phyloP scores from a whole-genome alignment of 495 filamentous ascomycete species.

The Hyaloscypha bicolor region DNA sequence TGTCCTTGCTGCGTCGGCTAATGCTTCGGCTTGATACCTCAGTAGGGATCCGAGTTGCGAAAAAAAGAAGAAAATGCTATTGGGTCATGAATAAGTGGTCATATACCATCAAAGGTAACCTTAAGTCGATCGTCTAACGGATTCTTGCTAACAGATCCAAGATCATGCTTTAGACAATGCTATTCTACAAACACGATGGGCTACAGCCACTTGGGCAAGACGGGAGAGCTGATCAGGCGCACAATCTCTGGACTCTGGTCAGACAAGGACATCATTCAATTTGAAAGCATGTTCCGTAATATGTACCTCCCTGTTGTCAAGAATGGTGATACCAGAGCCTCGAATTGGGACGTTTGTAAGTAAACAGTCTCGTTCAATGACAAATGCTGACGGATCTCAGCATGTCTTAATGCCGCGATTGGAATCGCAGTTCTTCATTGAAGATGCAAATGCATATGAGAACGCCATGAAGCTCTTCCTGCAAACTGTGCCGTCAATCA shows the following conservation, averaged over 20 bases:
- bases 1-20: constrained; percentile 36
- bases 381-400: constrained; percentile 16
- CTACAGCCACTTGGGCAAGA: constrained; percentile 33
- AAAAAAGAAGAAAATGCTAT: constrained; percentile 34
- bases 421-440: constrained; percentile 34
- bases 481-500: constrained; percentile 31
- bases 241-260: constrained; percentile 32
- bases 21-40: constrained; percentile 34
- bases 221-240: constrained; percentile 35
- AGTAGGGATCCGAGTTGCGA: constrained; percentile 29
- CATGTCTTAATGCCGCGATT: constrained; percentile 36
- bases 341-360: constrained; percentile 38
- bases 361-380: neutral
- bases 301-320: constrained; percentile 36
- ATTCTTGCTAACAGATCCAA: constrained; percentile 21
- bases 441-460: constrained; percentile 31
- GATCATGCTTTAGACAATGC: too few relatives aligned
- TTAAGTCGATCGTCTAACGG: neutral
- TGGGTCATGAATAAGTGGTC: constrained; percentile 34
- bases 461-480: constrained; percentile 33
- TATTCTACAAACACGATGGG: constrained; percentile 35
- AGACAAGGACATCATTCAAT: constrained; percentile 20
- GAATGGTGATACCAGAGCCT: constrained; percentile 29
- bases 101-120: neutral
- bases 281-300: constrained; percentile 33